These are phyloP conservation scores for Hemisphaericaspora xylofermentans DNA, from an alignment of 1,139 yeast genomes.

Conservation along the genomic window DNA sequence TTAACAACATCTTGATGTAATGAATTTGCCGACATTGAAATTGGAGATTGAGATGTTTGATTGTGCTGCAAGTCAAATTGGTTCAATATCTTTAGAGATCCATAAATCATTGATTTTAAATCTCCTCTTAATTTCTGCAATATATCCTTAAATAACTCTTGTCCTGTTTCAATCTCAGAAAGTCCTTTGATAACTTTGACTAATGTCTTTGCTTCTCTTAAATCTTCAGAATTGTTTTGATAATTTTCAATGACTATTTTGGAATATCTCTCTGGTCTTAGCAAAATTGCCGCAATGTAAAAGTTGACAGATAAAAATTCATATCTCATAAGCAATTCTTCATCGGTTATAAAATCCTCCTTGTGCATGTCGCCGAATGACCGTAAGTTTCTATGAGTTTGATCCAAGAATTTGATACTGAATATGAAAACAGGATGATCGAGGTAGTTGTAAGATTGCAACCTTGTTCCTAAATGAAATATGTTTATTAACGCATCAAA, in stretches of 20 bases:
- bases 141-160: conserved; percentile 21
- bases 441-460: conserved; percentile 20
- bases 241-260: conserved; percentile 26
- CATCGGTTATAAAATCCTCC: conserved; percentile 18
- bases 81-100: conserved; percentile 29
- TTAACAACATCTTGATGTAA: conserved; percentile 10
- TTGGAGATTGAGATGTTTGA: conserved; percentile 9
- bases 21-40: conserved; percentile 10
- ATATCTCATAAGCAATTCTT: conserved; percentile 19
- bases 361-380: conserved; percentile 18
- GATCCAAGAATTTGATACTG: conserved; percentile 39
- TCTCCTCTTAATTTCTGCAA: conserved; percentile 24
- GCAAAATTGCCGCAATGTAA: conserved; percentile 42
- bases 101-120: conserved; percentile 31
- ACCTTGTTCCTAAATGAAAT: conserved; percentile 42
- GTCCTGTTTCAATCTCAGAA: conserved; percentile 30
- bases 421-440: conserved; percentile 46
- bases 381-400: conserved; percentile 30
- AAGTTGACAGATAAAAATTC: conserved; percentile 36
- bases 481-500: conserved; percentile 45
- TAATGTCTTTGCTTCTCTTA: conserved; percentile 30
- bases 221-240: conserved; percentile 26
- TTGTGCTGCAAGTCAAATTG: conserved; percentile 19
- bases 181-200: conserved; percentile 42
- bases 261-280: conserved; percentile 37